Evolutionary conservation across 2,329 filamentous ascomycete species (phyloP).

Genomic region (Sphaerulina musiva): DNA sequence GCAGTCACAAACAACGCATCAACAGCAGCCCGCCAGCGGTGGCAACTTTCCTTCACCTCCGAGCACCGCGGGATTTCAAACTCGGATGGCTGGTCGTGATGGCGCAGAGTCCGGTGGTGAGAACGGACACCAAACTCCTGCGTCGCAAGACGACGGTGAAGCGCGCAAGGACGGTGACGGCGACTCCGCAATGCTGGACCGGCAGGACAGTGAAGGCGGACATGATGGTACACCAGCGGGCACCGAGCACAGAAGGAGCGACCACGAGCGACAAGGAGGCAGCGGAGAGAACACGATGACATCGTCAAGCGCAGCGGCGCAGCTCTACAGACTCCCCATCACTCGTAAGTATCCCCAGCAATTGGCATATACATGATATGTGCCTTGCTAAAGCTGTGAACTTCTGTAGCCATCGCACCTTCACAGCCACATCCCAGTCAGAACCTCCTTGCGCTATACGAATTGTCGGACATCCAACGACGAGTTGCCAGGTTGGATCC

Average conservation of each 20-base stretch:
- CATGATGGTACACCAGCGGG: slow-evolving; percentile 20
- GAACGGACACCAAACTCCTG: slow-evolving; percentile 26
- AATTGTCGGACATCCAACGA: slow-evolving; percentile 49
- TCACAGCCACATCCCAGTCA: slow-evolving; percentile 52
- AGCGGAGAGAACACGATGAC: slow-evolving; percentile 1
- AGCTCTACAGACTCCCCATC: slow-evolving; percentile 27
- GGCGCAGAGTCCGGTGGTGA: slow-evolving; percentile 24
- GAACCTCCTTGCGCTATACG: slow-evolving; percentile 55
- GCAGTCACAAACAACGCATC: slow-evolving; percentile 27
- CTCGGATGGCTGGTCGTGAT: slow-evolving; percentile 24
- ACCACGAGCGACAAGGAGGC: slow-evolving; percentile 42
- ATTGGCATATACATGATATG: slow-evolving; percentile 21
- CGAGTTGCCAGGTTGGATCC: slow-evolving; percentile 56
- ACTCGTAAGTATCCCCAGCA: slow-evolving; percentile 29
- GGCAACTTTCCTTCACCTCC: slow-evolving; percentile 38
- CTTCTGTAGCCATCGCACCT: slow-evolving; percentile 36
- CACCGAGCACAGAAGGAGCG: slow-evolving; percentile 37
- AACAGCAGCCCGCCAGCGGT: slow-evolving; percentile 16
- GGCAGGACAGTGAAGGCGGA: slow-evolving; percentile 6
- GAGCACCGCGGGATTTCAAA: slow-evolving; percentile 34
- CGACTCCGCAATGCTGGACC: slow-evolving; percentile 39
- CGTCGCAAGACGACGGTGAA: slow-evolving; percentile 23
- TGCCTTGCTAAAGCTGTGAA: slow-evolving; percentile 34
- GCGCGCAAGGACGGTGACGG: slow-evolving; percentile 36
- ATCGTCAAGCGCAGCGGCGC: slow-evolving; percentile 7